Evolutionary conservation across 331 rosid species (phyloP).

Genomic region (Rhamnella rubrinervis): DNA sequence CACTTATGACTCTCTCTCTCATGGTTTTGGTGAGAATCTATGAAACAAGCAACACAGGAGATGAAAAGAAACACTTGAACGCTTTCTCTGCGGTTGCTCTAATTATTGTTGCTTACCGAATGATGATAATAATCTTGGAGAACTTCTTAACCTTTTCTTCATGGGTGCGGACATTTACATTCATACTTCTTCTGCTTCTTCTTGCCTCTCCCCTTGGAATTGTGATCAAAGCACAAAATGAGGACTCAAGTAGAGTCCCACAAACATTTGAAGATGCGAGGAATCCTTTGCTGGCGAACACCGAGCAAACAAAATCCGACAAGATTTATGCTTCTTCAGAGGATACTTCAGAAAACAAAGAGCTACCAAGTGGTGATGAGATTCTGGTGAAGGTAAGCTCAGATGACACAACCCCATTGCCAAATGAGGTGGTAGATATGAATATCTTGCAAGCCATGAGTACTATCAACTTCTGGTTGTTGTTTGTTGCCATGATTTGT

Average conservation of each 20-base stretch:
- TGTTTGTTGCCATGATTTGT: constrained; percentile 71
- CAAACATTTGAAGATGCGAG: constrained; percentile 22
- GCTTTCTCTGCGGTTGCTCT: constrained; percentile 56
- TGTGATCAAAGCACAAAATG: constrained; percentile 52
- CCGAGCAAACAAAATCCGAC: constrained; percentile 18
- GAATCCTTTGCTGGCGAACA: constrained; percentile 20
- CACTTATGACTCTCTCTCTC: constrained; percentile 42
- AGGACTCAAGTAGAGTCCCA: constrained; percentile 25
- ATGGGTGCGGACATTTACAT: constrained; percentile 43
- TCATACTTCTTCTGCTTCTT: constrained; percentile 48
- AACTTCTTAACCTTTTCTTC: constrained; percentile 42
- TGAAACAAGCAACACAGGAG: constrained; percentile 23
- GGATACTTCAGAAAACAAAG: constrained; percentile 39
- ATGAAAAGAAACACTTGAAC: constrained; percentile 65
- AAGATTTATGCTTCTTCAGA: constrained; percentile 21
- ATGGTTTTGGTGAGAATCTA: constrained; percentile 71
- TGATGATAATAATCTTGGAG: constrained; percentile 55
- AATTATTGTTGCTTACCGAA: constrained; percentile 60
- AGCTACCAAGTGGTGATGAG: constrained; percentile 39
- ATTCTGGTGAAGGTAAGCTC: constrained; percentile 23
- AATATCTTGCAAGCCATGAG: constrained; percentile 57
- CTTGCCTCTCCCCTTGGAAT: constrained; percentile 61
- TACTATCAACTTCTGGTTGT: constrained; percentile 68
- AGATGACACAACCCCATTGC: constrained; percentile 16
- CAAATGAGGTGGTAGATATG: constrained; percentile 41